Conservation (phyloP, 2,329 filamentous ascomycete genomes). For the Arthrinium puccinioides region DNA sequence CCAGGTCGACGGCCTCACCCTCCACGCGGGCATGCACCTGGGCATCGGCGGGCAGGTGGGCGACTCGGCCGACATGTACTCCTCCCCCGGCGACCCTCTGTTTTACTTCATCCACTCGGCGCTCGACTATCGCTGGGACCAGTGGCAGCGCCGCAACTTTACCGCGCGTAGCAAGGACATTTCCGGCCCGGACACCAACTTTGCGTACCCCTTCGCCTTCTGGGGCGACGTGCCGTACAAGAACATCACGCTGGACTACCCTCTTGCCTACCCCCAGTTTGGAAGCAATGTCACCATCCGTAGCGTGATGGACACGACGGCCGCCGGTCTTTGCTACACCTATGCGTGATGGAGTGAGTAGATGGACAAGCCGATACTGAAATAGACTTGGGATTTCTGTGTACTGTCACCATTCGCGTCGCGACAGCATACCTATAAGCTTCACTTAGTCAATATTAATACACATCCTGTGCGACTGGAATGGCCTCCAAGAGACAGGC, state of each 20-base stretch:
- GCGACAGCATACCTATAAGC: no score
- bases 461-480: no score
- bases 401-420: no score
- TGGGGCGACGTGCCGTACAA: conserved; percentile 21
- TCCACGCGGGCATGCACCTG: conserved; percentile 20
- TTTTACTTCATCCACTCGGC: conserved; percentile 25
- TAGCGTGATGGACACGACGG: conserved; percentile 9
- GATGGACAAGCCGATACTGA: no score
- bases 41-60: conserved; percentile 22
- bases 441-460: no score
- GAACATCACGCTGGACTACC: conserved; percentile 23
- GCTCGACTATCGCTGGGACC: conserved; percentile 19
- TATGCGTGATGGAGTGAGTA: no score
- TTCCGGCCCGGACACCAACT: conserved; percentile 22
- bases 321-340: conserved; percentile 7
- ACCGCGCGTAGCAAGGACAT: conserved; percentile 23
- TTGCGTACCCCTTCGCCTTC: conserved; percentile 24
- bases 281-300: conserved; percentile 6
- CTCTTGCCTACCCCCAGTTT: conserved; percentile 7
- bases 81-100: conserved; percentile 20
- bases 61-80: conserved; percentile 19
- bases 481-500: no score
- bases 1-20: conserved; percentile 10
- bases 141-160: conserved; percentile 24
- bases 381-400: no score